Evolutionary conservation across 441 rosid species (phyloP), one percentile per base, ranked within the genome.

Genomic region (Populus tomentosa): DNA sequence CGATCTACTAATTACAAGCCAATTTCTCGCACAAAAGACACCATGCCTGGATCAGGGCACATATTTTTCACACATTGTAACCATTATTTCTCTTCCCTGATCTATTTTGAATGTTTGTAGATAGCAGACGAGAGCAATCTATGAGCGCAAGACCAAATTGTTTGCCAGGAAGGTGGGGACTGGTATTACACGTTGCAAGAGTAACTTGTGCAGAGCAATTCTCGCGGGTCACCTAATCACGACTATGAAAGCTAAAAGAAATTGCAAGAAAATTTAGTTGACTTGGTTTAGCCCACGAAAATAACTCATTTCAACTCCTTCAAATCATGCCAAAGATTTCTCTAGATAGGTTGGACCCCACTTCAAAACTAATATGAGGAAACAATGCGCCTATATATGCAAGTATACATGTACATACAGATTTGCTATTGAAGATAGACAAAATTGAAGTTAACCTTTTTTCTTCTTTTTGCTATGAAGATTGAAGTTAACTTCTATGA

Each of bases 181-280:
- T 69, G 78, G 67, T 74, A 81, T 18, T 69, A 74, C 72, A 79
- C 76, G 82, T 75, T 80, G 74, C 67, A 56, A 70, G 69, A 30
- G 79, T 81, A 77, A 79, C 75, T 84, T 84, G 77, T 73, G 75
- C 75, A 66, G 67, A 72, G 53, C 61, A 82, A 82, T 82, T 83
- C 82, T 84, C 79, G 85, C 82, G 80, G 93, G 67, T 91, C 81
- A 88, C 95, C 95, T 91, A 91, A 85, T 87, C 78, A 68, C 72
- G 88, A 88, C 88, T 86, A 78, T 8, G 50, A 77, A 64, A 73
- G 21, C 74, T 78, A 21, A 69, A 69, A 70, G 74, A 64, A 79
- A 68, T 77, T 59, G 70, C 85, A 89, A 86, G 87, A 88, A 87
- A 83, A 79, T 67, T 79, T 69, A 46, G 82, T 79, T 84, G 86